phyloP scores from a whole-genome alignment of 352 stramenopile genomes.

The Pythium pectinolyticum region DNA sequence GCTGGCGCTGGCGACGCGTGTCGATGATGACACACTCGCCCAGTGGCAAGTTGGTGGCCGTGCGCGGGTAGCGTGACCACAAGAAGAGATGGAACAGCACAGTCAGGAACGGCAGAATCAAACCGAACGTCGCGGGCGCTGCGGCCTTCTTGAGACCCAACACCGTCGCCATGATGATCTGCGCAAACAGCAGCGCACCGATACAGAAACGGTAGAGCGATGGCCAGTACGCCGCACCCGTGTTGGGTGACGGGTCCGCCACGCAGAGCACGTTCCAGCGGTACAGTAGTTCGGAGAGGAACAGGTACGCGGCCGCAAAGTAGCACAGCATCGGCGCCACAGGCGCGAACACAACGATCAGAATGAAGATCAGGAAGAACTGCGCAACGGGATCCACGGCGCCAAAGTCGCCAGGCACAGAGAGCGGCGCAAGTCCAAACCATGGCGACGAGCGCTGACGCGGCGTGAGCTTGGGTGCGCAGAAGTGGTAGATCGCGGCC shows the following conservation, averaged over 20 bases:
- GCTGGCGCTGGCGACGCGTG: constrained; percentile 49
- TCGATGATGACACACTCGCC: constrained; percentile 78
- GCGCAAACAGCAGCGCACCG: constrained; percentile 71
- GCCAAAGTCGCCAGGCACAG: constrained; percentile 57
- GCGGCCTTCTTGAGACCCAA: constrained; percentile 77
- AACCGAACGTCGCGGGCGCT: constrained; percentile 51
- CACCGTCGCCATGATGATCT: constrained; percentile 75
- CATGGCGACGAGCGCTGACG: constrained; percentile 65
- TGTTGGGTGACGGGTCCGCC: constrained; percentile 68
- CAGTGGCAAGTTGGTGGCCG: constrained; percentile 67
- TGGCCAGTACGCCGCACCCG: constrained; percentile 67
- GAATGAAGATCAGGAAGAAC: constrained; percentile 75
- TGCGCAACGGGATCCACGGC: constrained; percentile 59
- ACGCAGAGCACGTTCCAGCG: constrained; percentile 76
- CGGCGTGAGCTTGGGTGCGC: constrained; percentile 81
- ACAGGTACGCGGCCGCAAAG: constrained; percentile 67
- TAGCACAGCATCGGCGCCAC: constrained; percentile 82
- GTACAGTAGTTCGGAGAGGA: constrained; percentile 75
- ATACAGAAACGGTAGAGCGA: constrained; percentile 83
- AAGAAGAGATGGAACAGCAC: constrained; percentile 73
- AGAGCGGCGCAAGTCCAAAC: constrained; percentile 66
- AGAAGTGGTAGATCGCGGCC: constrained; percentile 68
- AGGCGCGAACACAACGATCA: constrained; percentile 71
- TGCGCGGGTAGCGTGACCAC: constrained; percentile 61
- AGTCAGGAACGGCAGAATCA: constrained; percentile 70